Conservation (phyloP, 2,329 filamentous ascomycete species). For the Pseudovirgaria hyperparasitica region DNA sequence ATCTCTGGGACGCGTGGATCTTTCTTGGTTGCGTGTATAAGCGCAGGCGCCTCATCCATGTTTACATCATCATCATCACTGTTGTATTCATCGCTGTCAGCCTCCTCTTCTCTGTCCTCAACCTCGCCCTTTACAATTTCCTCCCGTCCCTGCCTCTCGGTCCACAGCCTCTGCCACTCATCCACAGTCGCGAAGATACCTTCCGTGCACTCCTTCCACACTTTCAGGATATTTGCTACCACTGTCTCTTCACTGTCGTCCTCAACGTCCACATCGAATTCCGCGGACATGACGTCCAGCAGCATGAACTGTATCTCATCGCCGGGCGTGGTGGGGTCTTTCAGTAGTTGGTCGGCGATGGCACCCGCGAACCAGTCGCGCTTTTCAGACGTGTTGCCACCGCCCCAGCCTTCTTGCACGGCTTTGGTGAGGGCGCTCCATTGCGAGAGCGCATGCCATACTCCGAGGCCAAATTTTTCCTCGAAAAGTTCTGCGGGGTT, state of each 20-base stretch:
- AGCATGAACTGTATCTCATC: constrained; percentile 76
- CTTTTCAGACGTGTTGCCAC: constrained; percentile 70
- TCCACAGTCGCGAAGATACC: constrained; percentile 56
- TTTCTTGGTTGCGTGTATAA: constrained; percentile 16
- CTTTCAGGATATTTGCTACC: constrained; percentile 56
- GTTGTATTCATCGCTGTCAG: background rate
- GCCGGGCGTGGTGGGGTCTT: constrained; percentile 49
- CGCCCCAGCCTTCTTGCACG: constrained; percentile 79
- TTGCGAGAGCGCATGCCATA: constrained; percentile 71
- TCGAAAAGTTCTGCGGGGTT: constrained; percentile 14
- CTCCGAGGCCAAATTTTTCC: constrained; percentile 59
- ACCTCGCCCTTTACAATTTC: constrained; percentile 32
- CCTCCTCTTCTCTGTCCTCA: constrained; percentile 13
- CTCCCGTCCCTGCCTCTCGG: constrained; percentile 41
- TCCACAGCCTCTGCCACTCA: constrained; percentile 49
- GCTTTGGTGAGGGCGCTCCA: constrained; percentile 85
- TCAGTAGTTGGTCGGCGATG: constrained; percentile 63
- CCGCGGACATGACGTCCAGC: constrained; percentile 84
- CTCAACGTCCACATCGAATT: constrained; percentile 87
- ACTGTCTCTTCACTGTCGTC: constrained; percentile 72
- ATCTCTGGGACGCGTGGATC: constrained; percentile 24
- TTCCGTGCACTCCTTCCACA: constrained; percentile 50
- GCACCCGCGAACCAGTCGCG: constrained; percentile 93
- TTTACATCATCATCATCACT: constrained; percentile 18
- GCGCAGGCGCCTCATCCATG: constrained; percentile 23